phyloP scores from a whole-genome alignment of 495 filamentous ascomycete species.

The Ramalina intermedia region DNA sequence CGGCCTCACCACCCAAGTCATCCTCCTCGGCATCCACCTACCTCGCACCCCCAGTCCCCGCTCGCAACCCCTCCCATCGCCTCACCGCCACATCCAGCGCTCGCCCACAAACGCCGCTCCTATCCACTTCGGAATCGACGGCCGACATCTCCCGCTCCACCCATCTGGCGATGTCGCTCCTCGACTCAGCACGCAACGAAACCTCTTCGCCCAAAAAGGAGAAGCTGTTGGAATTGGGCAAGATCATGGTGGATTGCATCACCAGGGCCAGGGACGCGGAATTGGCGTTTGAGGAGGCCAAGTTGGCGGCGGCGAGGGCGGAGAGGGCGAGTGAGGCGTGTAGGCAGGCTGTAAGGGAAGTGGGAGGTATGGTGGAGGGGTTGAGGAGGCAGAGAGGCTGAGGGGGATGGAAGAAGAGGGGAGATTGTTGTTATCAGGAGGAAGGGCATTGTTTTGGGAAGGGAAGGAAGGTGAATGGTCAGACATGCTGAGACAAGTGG shows the following conservation, averaged over 20 bases:
- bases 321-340: constrained; percentile 19
- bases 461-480: too few species aligned
- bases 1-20: background rate
- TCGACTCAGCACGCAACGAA: constrained; percentile 22
- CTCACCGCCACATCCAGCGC: constrained; percentile 4
- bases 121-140: background rate
- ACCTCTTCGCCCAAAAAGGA: constrained; percentile 17
- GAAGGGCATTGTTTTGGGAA: too few species aligned
- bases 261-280: constrained; percentile 24
- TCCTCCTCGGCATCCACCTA: background rate
- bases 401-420: background rate
- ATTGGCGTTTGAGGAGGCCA: constrained; percentile 23
- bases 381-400: constrained; percentile 3
- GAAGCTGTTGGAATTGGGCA: constrained; percentile 19
- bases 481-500: too few species aligned
- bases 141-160: constrained; percentile 20
- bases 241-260: constrained; percentile 22
- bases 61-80: background rate
- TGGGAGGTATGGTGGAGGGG: constrained; percentile 21
- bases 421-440: background rate
- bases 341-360: constrained; percentile 18
- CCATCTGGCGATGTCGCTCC: constrained; percentile 20
- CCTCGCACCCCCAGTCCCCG: background rate
- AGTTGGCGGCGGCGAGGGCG: constrained; percentile 20
- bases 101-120: background rate